These are phyloP conservation scores for Russula ochroleuca DNA, from an alignment of 768 basidiomycete species.

Conservation along the genomic window DNA sequence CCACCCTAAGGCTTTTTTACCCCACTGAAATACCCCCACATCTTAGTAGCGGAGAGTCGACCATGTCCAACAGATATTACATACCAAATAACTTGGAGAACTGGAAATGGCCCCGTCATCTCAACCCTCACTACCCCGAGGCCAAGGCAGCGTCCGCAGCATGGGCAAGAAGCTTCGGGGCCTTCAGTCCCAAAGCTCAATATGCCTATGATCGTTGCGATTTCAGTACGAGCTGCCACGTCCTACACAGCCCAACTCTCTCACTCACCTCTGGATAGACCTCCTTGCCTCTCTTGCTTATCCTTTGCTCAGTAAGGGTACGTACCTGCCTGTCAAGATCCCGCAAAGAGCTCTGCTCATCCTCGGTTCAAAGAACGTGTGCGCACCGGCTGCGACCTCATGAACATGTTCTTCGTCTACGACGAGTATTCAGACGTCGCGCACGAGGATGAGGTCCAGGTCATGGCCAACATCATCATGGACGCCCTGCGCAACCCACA, in stretches of 20 bases:
- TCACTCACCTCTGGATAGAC: conserved; percentile 19
- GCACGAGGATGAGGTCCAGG: conserved; percentile 24
- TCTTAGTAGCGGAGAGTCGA: neutral
- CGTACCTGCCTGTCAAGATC: neutral
- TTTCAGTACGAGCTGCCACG: conserved; percentile 25
- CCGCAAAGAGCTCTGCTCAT: neutral
- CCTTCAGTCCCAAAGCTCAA: conserved; percentile 29
- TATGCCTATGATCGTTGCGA: conserved; percentile 30
- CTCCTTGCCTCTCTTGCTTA: conserved; percentile 31
- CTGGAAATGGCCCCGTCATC: conserved; percentile 31
- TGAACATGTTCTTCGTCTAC: conserved; percentile 32
- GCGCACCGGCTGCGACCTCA: conserved; percentile 30
- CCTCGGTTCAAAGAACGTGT: conserved; percentile 14
- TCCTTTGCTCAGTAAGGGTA: conserved; percentile 26
- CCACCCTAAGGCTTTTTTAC: neutral
- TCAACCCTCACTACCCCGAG: conserved; percentile 29
- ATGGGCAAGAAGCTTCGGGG: conserved; percentile 30
- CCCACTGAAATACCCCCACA: neutral
- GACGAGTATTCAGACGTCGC: conserved; percentile 31
- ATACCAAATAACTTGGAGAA: conserved; percentile 24
- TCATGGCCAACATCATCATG: conserved; percentile 28
- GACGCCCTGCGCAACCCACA: conserved; percentile 30
- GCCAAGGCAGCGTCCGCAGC: conserved; percentile 28
- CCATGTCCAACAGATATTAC: conserved; percentile 18
- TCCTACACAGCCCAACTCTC: neutral